These are phyloP conservation scores for Tricholoma saponaceum DNA, from an alignment of 768 basidiomycete genomes.

Conservation along the genomic window DNA sequence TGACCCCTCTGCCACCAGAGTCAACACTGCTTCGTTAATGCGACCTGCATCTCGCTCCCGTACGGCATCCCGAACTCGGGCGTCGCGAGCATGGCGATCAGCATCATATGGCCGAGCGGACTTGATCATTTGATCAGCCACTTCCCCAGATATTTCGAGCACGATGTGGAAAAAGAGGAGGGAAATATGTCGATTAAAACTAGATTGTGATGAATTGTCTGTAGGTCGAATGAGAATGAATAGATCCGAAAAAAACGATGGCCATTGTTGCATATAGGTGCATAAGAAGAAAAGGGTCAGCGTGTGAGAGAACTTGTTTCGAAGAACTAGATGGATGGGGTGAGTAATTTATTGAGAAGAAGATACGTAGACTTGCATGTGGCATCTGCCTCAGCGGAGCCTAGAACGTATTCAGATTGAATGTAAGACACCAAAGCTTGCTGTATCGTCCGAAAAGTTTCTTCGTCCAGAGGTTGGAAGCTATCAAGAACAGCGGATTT, in stretches of 20 bases:
- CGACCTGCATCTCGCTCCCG: constrained; percentile 83
- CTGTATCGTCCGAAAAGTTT: constrained; percentile 67
- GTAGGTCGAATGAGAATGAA: constrained; percentile 68
- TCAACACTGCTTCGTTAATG: constrained; percentile 84
- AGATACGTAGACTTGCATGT: constrained; percentile 56
- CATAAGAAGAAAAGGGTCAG: constrained; percentile 85
- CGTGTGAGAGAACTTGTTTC: constrained; percentile 94
- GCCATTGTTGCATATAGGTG: constrained; percentile 84
- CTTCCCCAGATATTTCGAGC: constrained; percentile 93
- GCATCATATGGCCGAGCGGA: constrained; percentile 71
- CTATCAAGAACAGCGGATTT: constrained; percentile 25
- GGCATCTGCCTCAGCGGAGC: constrained; percentile 76
- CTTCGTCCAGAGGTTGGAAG: constrained; percentile 65
- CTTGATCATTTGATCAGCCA: constrained; percentile 94
- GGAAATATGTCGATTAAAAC: constrained; percentile 81
- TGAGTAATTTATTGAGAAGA: constrained; percentile 10
- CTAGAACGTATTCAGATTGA: constrained; percentile 83
- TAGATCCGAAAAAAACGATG: constrained; percentile 77
- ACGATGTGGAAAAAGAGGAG: constrained; percentile 89
- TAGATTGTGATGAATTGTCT: constrained; percentile 49
- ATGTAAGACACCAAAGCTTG: constrained; percentile 80
- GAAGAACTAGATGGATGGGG: constrained; percentile 52
- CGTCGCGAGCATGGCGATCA: constrained; percentile 77
- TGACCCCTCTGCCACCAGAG: constrained; percentile 70
- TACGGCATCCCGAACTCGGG: constrained; percentile 82